phyloP scores from a whole-genome alignment of 108 stramenopile species.

The Pseudonitzschia multiseries region DNA sequence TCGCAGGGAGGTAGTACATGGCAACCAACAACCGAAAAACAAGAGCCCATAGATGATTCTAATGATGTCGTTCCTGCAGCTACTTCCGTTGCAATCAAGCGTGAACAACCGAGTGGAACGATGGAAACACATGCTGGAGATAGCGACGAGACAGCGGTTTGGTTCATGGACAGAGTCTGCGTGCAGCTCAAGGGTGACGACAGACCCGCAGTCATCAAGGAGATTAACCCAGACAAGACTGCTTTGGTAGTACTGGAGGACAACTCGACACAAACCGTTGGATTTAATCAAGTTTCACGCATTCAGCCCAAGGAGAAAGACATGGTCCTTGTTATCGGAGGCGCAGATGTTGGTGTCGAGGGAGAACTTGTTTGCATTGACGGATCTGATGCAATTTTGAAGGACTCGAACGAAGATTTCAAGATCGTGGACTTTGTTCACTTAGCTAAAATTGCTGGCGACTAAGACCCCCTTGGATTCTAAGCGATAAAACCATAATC shows the following conservation, averaged over 20 bases:
- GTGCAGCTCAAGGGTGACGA: conserved; percentile 68
- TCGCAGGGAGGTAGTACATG: conserved; percentile 50
- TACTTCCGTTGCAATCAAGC: conserved; percentile 33
- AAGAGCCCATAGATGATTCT: conserved; percentile 22
- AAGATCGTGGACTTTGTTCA: conserved; percentile 91
- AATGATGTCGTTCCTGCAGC: conserved; percentile 1
- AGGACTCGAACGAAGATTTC: conserved; percentile 88
- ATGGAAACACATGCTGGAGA: conserved; percentile 53
- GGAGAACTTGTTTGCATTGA: conserved; percentile 91
- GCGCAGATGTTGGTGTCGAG: conserved; percentile 87
- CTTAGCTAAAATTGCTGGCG: conserved; percentile 74
- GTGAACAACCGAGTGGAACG: conserved; percentile 30
- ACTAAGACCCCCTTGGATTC: neutral
- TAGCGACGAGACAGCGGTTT: conserved; percentile 75
- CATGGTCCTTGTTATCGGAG: conserved; percentile 86
- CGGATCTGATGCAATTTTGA: conserved; percentile 90
- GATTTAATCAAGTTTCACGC: conserved; percentile 67
- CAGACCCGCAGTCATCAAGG: conserved; percentile 75
- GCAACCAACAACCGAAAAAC: conserved; percentile 49
- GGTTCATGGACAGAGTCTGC: conserved; percentile 94
- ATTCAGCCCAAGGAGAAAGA: conserved; percentile 84
- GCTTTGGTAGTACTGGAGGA: conserved; percentile 81
- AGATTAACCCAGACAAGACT: conserved; percentile 67
- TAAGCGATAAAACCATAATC: neutral
- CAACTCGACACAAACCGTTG: conserved; percentile 54